Evolutionary conservation across 192 early-diverging fungal species (phyloP).

Genomic region (Coemansia sp.): DNA sequence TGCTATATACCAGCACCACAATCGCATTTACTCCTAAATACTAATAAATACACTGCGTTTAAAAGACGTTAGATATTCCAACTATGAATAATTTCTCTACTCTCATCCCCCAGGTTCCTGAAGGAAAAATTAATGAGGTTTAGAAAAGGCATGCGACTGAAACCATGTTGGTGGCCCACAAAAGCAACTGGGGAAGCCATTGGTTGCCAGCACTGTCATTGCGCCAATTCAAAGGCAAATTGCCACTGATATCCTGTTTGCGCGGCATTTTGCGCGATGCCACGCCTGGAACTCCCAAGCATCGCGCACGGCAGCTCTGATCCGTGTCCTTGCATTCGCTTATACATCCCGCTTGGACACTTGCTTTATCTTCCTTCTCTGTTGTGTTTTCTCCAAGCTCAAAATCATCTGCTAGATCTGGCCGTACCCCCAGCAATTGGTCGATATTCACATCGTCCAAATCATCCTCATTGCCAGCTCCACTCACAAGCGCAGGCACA

Average conservation of each 20-base stretch:
- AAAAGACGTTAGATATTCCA: background rate
- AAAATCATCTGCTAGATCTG: conserved; percentile 30
- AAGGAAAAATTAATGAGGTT: background rate
- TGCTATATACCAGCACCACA: background rate
- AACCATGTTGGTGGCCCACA: background rate
- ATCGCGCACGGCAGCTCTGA: conserved; percentile 45
- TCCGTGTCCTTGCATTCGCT: conserved; percentile 25
- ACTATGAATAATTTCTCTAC: too few species aligned
- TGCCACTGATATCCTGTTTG: conserved; percentile 38
- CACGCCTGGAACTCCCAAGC: conserved; percentile 44
- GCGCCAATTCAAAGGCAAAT: conserved; percentile 35
- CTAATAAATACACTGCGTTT: background rate
- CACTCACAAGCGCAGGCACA: background rate
- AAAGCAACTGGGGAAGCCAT: conserved; percentile 9
- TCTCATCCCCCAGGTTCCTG: background rate
- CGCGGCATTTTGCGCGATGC: conserved; percentile 34
- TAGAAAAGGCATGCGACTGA: conserved; percentile 5
- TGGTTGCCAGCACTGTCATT: background rate
- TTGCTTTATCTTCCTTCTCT: background rate
- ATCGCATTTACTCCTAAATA: background rate
- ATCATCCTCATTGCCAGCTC: background rate
- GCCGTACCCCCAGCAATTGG: conserved; percentile 21
- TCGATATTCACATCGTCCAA: conserved; percentile 11
- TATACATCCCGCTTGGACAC: conserved; percentile 24
- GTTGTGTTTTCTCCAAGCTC: conserved; percentile 1